Percentiles rank a stretch among this genome's conserved stretches.
Conservation (phyloP, 2,329 filamentous ascomycete genomes). For the Chaetomium sp. region DNA sequence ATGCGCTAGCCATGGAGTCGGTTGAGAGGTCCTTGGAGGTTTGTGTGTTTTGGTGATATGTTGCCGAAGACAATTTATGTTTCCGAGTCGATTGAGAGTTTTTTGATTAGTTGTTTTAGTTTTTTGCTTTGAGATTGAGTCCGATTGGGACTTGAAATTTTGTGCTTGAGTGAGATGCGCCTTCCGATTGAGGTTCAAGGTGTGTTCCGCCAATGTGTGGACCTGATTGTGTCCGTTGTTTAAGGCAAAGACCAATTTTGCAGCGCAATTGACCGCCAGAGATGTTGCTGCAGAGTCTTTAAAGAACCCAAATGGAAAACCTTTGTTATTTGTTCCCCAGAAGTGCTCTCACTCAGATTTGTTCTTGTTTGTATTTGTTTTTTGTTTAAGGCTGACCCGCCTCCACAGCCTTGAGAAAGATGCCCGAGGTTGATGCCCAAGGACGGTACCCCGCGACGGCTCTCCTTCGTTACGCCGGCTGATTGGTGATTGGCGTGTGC, state of each 20-base stretch:
- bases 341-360: neutral
- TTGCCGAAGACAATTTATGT: neutral
- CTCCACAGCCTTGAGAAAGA: conserved; percentile 5
- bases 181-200: no score
- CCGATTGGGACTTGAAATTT: no score
- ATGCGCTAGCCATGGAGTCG: conserved; percentile 18
- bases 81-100: no score
- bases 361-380: neutral
- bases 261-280: no score
- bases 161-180: no score
- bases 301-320: neutral
- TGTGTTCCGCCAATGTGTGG: no score
- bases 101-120: no score
- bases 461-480: neutral
- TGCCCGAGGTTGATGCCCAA: conserved; percentile 12
- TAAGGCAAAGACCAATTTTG: no score
- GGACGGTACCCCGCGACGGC: conserved; percentile 1
- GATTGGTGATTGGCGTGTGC: conserved; percentile 12
- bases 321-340: no score
- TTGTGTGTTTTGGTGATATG: neutral
- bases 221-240: no score
- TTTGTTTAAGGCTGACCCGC: conserved; percentile 7
- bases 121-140: no score
- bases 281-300: no score
- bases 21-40: neutral